These are phyloP conservation scores for Dactylorhiza incarnata DNA, from an alignment of 106 monocot species.

Conservation along the genomic window DNA sequence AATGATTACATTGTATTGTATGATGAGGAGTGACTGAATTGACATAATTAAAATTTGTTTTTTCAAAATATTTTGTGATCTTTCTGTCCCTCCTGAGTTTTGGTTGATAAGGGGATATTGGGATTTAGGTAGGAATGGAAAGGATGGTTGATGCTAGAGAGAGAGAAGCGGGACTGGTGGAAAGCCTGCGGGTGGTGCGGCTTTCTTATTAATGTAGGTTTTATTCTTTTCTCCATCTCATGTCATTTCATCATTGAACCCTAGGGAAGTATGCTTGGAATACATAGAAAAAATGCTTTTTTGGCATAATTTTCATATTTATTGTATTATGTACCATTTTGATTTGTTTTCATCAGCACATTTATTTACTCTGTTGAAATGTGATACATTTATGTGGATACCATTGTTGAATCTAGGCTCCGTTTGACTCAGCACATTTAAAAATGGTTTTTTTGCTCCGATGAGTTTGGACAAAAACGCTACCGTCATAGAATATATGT, in stretches of 20 bases:
- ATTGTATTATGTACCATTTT: no score
- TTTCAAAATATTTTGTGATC: not conserved
- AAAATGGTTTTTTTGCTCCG: no score
- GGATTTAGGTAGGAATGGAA: slow-evolving; percentile 64
- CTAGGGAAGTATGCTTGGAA: not conserved
- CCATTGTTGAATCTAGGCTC: no score
- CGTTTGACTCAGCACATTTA: no score
- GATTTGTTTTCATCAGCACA: no score
- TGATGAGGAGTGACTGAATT: not conserved
- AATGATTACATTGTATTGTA: not conserved
- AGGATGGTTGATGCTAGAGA: slow-evolving; percentile 69
- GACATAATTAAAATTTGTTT: not conserved
- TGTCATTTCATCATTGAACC: slow-evolving; percentile 3
- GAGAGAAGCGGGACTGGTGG: slow-evolving; percentile 18
- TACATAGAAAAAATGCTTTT: not conserved
- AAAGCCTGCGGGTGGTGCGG: slow-evolving; percentile 17
- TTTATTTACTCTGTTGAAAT: no score
- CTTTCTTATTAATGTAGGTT: slow-evolving; percentile 36
- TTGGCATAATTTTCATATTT: no score
- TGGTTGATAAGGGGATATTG: slow-evolving; percentile 54
- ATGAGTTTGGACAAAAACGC: no score
- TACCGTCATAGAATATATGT: no score
- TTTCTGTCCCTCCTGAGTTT: slow-evolving; percentile 14
- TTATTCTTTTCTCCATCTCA: slow-evolving; percentile 13
- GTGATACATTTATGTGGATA: no score